Conservation (phyloP, 176 grass and related monocot genomes). For the Lolium multiflorum region DNA sequence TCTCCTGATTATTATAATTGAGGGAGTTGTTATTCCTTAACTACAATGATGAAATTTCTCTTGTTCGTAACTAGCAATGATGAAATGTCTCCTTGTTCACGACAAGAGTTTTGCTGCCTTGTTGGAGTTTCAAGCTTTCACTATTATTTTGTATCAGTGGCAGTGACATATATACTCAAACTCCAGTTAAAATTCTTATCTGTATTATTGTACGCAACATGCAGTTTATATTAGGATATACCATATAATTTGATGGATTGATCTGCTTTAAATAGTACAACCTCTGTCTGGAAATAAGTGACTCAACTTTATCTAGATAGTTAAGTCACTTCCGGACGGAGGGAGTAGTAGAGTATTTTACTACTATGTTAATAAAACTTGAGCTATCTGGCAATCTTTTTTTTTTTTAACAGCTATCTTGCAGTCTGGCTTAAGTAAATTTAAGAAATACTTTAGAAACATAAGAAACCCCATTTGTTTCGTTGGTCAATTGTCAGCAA, state of each 20-base stretch:
- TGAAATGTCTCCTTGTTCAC: neutral
- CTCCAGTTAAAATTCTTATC: slow-evolving; percentile 24
- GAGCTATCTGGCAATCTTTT: neutral
- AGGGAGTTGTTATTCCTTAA: slow-evolving; percentile 24
- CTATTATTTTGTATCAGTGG: slow-evolving; percentile 27
- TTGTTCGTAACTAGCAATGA: slow-evolving; percentile 3
- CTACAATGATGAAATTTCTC: slow-evolving; percentile 6
- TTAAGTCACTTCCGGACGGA: no score
- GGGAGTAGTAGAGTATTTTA: neutral
- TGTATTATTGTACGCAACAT: slow-evolving; percentile 14
- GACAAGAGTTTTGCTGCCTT: slow-evolving; percentile 6
- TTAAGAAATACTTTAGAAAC: slow-evolving; percentile 12
- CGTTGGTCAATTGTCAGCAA: slow-evolving; percentile 14
- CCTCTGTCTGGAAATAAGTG: no score
- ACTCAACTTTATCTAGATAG: no score
- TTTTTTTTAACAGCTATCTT: no score
- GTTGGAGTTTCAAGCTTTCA: slow-evolving; percentile 15
- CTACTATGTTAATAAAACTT: neutral
- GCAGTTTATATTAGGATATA: slow-evolving; percentile 17
- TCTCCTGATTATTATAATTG: slow-evolving; percentile 29
- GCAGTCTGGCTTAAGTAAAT: slow-evolving; percentile 20
- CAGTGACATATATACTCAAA: slow-evolving; percentile 10
- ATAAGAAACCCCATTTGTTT: slow-evolving; percentile 1
- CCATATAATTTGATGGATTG: neutral
- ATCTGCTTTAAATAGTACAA: neutral